Conservation (phyloP, 805 yeast genomes). For the Candida tallmaniae region DNA sequence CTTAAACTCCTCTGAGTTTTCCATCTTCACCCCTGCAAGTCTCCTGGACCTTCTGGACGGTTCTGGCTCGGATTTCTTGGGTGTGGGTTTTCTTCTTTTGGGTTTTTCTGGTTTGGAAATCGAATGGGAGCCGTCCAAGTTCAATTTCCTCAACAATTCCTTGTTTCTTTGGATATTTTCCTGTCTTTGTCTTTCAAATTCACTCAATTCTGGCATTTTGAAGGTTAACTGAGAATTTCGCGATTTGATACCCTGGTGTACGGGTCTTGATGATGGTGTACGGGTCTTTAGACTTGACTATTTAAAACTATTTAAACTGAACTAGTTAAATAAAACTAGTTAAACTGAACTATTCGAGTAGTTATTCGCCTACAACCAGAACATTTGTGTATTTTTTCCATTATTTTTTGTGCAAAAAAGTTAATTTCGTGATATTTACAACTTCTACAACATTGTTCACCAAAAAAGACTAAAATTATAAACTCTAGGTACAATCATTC, state of each 20-base stretch:
- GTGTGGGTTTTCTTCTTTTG: slow-evolving; percentile 21
- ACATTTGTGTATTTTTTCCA: too few species aligned
- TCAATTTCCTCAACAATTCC: slow-evolving; percentile 65
- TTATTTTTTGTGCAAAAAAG: too few species aligned
- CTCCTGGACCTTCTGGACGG: slow-evolving; percentile 79
- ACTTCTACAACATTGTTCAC: too few species aligned
- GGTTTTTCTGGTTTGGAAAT: slow-evolving; percentile 40
- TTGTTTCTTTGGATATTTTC: slow-evolving; percentile 82
- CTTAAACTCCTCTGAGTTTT: slow-evolving; percentile 40
- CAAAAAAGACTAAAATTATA: not conserved
- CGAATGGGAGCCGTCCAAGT: slow-evolving; percentile 56
- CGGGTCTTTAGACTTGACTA: too few species aligned
- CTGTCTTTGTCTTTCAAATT: slow-evolving; percentile 66
- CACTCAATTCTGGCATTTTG: slow-evolving; percentile 40
- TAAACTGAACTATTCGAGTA: too few species aligned
- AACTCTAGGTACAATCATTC: not conserved
- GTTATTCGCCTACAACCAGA: too few species aligned
- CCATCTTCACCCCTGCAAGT: slow-evolving; percentile 65
- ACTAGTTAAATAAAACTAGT: too few species aligned
- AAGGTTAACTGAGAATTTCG: too few species aligned
- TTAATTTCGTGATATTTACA: too few species aligned
- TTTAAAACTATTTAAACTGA: too few species aligned
- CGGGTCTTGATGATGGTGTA: too few species aligned
- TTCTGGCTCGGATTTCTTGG: slow-evolving; percentile 21
- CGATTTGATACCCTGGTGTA: too few species aligned